These are phyloP conservation scores for Hemisphaericaspora lyxosophila DNA, from an alignment of 1,139 yeast genomes.

Conservation along the genomic window DNA sequence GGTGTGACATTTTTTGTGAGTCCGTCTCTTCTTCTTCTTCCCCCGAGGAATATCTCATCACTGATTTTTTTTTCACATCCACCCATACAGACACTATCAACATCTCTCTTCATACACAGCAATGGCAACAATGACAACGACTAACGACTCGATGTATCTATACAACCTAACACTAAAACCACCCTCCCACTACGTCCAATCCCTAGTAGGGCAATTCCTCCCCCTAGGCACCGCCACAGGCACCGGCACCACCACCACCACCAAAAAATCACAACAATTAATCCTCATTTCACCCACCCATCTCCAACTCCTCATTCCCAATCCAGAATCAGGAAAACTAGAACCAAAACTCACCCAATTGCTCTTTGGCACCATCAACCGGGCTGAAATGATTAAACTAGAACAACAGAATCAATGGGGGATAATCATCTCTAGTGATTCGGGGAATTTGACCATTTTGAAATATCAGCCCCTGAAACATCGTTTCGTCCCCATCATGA, in stretches of 20 bases:
- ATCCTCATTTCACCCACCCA: slow-evolving; percentile 56
- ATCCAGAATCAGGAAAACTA: slow-evolving; percentile 57
- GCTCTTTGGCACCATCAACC: slow-evolving; percentile 60
- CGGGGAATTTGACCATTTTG: slow-evolving; percentile 68
- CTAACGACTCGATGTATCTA: slow-evolving; percentile 47
- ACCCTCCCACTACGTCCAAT: slow-evolving; percentile 51
- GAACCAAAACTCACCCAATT: slow-evolving; percentile 42
- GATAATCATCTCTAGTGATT: slow-evolving; percentile 73
- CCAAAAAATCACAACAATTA: slow-evolving; percentile 60
- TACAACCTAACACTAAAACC: slow-evolving; percentile 67
- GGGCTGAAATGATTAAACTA: slow-evolving; percentile 49
- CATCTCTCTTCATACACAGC: too few relatives aligned
- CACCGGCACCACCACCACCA: too few relatives aligned
- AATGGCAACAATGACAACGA: slow-evolving; percentile 9
- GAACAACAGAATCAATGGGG: slow-evolving; percentile 49
- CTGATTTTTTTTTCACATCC: too few relatives aligned
- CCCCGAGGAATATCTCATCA: too few relatives aligned
- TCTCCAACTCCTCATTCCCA: slow-evolving; percentile 51
- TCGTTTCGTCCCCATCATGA: slow-evolving; percentile 49
- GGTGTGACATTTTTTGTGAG: too few relatives aligned
- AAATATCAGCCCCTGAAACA: slow-evolving; percentile 42
- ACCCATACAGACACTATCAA: too few relatives aligned
- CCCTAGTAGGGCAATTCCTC: slow-evolving; percentile 73
- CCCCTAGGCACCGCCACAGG: too few relatives aligned
- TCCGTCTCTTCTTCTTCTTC: too few relatives aligned